These are phyloP conservation scores for Daldinia sp. DNA, from an alignment of 2,329 filamentous ascomycete species.

Conservation along the genomic window DNA sequence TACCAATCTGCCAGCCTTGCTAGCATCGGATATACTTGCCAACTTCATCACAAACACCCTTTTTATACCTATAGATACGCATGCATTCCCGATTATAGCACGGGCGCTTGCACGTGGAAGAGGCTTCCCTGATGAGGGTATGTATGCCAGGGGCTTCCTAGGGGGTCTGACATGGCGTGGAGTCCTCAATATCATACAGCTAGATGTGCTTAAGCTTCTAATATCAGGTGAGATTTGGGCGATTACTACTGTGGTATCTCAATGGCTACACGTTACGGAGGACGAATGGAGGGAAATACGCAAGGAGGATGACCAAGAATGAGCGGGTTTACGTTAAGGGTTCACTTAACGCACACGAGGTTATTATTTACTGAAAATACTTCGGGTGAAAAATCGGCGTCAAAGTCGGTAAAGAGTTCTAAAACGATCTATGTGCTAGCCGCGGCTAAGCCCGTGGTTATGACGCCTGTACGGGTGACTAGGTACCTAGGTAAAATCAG, in stretches of 20 bases:
- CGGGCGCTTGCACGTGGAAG: slow-evolving; percentile 51
- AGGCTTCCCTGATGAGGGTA: slow-evolving; percentile 50
- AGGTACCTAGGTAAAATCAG: background rate
- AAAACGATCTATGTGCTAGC: background rate
- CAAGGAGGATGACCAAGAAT: slow-evolving; percentile 18
- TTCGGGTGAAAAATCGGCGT: background rate
- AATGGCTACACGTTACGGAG: slow-evolving; percentile 53
- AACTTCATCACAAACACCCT: slow-evolving; percentile 54
- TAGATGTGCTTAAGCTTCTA: slow-evolving; percentile 56
- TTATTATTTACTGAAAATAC: background rate
- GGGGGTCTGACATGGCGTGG: slow-evolving; percentile 52
- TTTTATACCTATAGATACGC: slow-evolving; percentile 57
- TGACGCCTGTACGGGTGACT: slow-evolving; percentile 12
- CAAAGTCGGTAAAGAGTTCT: background rate
- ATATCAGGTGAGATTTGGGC: slow-evolving; percentile 58
- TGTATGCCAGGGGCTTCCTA: slow-evolving; percentile 51
- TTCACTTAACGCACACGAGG: background rate
- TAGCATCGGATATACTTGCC: slow-evolving; percentile 59
- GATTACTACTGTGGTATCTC: slow-evolving; percentile 49
- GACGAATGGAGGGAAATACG: slow-evolving; percentile 52
- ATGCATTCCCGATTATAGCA: slow-evolving; percentile 56
- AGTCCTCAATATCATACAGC: slow-evolving; percentile 55
- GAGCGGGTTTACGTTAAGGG: slow-evolving; percentile 1
- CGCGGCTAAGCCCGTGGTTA: slow-evolving; percentile 1
- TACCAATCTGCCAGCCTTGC: slow-evolving; percentile 57